phyloP scores from a whole-genome alignment of 2,329 filamentous ascomycete species.

The Cytospora schulzeri region DNA sequence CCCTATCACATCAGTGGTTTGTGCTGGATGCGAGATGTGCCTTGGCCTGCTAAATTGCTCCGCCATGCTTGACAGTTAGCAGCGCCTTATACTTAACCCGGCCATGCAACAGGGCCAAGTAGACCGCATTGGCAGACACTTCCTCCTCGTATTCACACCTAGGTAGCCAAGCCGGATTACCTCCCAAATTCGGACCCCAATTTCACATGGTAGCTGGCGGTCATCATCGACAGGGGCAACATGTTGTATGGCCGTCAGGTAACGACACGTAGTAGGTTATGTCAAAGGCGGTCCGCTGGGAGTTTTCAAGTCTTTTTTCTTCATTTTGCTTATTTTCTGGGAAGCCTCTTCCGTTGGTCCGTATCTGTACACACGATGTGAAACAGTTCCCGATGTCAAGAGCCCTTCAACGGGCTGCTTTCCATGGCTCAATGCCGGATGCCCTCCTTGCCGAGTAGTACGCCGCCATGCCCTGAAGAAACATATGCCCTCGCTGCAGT shows the following conservation, averaged over 20 bases:
- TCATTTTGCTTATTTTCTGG: too few species aligned
- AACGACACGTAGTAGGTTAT: neutral
- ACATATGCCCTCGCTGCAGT: slow-evolving; percentile 7
- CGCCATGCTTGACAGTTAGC: neutral
- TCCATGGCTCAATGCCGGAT: slow-evolving; percentile 10
- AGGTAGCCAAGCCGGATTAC: neutral
- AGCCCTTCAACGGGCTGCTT: neutral
- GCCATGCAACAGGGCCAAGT: neutral
- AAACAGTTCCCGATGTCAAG: neutral
- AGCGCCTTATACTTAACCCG: neutral
- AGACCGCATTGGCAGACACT: neutral
- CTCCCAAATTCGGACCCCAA: neutral
- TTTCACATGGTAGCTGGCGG: neutral
- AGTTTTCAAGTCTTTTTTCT: neutral
- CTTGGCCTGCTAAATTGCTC: neutral
- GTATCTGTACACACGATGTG: slow-evolving; percentile 1
- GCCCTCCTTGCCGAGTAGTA: slow-evolving; percentile 4
- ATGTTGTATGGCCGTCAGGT: neutral
- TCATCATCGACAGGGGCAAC: neutral
- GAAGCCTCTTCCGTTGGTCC: neutral
- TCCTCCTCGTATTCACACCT: neutral
- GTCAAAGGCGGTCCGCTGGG: neutral
- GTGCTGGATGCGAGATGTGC: neutral
- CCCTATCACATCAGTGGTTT: neutral
- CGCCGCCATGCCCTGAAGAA: slow-evolving; percentile 2